phyloP scores from a whole-genome alignment of 2,329 filamentous ascomycete genomes.

The Aspergillus melleus region DNA sequence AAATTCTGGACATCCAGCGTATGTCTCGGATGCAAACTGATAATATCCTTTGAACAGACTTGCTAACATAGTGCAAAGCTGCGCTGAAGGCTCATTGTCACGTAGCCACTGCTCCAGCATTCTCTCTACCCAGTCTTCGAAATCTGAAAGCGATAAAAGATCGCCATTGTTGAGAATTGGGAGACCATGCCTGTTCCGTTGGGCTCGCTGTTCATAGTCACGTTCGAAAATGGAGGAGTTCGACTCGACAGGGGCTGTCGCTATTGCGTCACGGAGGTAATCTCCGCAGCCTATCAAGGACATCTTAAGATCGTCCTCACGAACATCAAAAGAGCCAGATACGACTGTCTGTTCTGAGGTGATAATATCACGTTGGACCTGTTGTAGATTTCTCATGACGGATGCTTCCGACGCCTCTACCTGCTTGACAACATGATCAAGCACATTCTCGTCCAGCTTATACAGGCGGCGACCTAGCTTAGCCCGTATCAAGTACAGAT shows the following conservation, averaged over 20 bases:
- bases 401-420: not conserved
- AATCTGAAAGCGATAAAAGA: constrained; percentile 32
- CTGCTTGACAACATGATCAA: constrained; percentile 13
- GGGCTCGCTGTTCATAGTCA: not conserved
- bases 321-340: not conserved
- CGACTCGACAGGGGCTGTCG: not conserved
- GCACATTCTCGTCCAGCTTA: constrained; percentile 38
- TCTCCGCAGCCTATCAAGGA: constrained; percentile 7
- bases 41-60: constrained; percentile 33
- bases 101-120: constrained; percentile 40
- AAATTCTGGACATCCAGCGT: constrained; percentile 43
- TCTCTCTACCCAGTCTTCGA: constrained; percentile 53
- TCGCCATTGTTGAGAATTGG: constrained; percentile 4
- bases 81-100: not conserved
- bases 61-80: constrained; percentile 26
- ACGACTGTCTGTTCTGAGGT: not conserved
- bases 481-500: constrained; percentile 42
- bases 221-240: not conserved
- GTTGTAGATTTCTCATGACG: not conserved
- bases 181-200: constrained; percentile 1
- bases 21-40: constrained; percentile 25
- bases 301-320: constrained; percentile 4
- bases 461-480: constrained; percentile 47
- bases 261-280: constrained; percentile 5
- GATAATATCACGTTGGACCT: not conserved